These are phyloP conservation scores for Calonectria leucothoes DNA, from an alignment of 2,329 filamentous ascomycete genomes.

Conservation along the genomic window DNA sequence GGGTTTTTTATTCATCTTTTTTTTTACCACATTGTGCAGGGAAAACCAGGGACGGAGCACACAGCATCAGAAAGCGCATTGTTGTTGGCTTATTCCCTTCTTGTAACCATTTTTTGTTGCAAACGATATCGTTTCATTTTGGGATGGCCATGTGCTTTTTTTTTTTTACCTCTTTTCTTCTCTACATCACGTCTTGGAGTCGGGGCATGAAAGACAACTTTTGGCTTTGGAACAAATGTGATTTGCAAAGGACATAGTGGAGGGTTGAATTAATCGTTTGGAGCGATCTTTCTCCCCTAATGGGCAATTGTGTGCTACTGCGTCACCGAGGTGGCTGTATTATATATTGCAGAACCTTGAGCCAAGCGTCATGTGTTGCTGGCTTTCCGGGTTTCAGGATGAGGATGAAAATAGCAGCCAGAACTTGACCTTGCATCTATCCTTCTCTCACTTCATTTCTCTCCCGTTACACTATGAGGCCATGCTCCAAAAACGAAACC, in stretches of 20 bases:
- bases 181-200: constrained; percentile 13
- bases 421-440: constrained; percentile 8
- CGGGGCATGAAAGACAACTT: constrained; percentile 14
- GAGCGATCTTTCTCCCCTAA: constrained; percentile 10
- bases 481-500: background rate
- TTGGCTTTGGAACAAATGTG: constrained; percentile 16
- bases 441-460: no score
- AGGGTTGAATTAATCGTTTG: constrained; percentile 21
- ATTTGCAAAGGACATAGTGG: constrained; percentile 15
- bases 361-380: constrained; percentile 14
- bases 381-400: constrained; percentile 16
- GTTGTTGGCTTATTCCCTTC: constrained; percentile 19
- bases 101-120: constrained; percentile 11
- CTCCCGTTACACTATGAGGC: background rate
- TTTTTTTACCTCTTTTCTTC: background rate
- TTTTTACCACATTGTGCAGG: constrained; percentile 21
- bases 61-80: constrained; percentile 26
- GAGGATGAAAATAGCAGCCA: constrained; percentile 21
- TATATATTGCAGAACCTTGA: constrained; percentile 26
- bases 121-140: constrained; percentile 7
- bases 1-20: no score
- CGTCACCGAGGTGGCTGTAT: constrained; percentile 27
- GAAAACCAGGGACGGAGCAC: constrained; percentile 26
- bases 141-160: constrained; percentile 11
- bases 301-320: background rate